Evolutionary conservation across 345 rosid genomes (phyloP).

Genomic region (Arabidopsis thaliana): TAIR10.1 NC_003075.7:9356501-9357000

Average conservation of each 20-base stretch:
- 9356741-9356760: background rate
- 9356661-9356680: constrained; percentile 12
- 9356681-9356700: constrained; percentile 11
- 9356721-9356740: background rate
- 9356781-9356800: background rate
- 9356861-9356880: constrained; percentile 17
- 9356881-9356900: constrained; percentile 11
- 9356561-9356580: background rate
- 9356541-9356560: background rate
- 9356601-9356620: background rate
- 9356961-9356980: constrained; percentile 41
- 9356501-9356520: background rate
- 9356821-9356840: constrained; percentile 10
- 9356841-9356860: background rate
- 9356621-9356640: background rate
- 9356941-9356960: constrained; percentile 34
- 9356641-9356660: background rate
- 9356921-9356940: constrained; percentile 28
- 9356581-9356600: background rate
- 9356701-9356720: background rate
- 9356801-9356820: background rate
- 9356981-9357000: constrained; percentile 25
- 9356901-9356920: constrained; percentile 27
- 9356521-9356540: background rate
- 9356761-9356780: background rate